These are phyloP conservation scores for Penicillium cinerascens DNA, from an alignment of 495 filamentous ascomycete species.

Conservation along the genomic window DNA sequence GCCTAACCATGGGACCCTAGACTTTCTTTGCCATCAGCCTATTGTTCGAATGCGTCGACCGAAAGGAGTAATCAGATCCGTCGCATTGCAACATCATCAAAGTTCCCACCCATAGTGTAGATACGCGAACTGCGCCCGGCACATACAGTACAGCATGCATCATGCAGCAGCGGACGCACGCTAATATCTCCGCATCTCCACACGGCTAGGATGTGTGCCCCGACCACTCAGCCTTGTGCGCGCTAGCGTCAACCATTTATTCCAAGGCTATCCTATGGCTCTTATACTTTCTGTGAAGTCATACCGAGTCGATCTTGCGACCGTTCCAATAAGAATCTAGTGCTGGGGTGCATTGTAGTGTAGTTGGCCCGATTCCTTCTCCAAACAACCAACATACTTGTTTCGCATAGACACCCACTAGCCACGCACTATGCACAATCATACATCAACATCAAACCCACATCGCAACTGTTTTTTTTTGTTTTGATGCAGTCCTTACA, in stretches of 20 bases:
- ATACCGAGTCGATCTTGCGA: no score
- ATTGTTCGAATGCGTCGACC: conserved; percentile 16
- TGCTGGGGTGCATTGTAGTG: background rate
- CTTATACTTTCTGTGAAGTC: background rate
- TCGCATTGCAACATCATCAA: background rate
- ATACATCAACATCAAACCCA: background rate
- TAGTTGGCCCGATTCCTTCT: background rate
- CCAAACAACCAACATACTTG: background rate
- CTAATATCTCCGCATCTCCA: conserved; percentile 29
- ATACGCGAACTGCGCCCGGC: background rate
- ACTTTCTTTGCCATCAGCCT: conserved; percentile 1
- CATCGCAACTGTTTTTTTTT: background rate
- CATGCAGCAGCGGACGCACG: conserved; percentile 4
- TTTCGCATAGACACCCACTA: background rate
- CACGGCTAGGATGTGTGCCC: conserved; percentile 7
- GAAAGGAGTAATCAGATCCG: conserved; percentile 4
- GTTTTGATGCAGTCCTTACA: background rate
- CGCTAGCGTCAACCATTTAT: background rate
- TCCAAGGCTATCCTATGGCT: background rate
- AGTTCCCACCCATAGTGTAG: no score
- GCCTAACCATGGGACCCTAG: conserved; percentile 20
- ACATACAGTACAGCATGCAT: conserved; percentile 2
- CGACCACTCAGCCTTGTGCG: conserved; percentile 1
- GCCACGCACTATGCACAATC: background rate
- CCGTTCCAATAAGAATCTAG: background rate